Evolutionary conservation across 176 grass and related monocot species (phyloP).

Genomic region (Lolium multiflorum): DNA sequence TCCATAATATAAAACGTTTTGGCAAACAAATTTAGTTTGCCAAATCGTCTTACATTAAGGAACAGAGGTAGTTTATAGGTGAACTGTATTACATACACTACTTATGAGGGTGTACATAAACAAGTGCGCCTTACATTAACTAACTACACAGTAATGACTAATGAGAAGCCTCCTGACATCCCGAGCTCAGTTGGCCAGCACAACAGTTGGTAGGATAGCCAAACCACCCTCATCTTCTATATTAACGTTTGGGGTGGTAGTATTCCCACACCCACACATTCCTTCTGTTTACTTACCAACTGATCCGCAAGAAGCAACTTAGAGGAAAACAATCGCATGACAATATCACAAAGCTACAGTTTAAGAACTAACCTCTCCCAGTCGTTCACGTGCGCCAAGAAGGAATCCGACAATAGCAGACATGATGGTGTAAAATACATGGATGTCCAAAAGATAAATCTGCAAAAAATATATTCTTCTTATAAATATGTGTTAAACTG

Average conservation of each 20-base stretch:
- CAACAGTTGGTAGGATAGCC: background rate
- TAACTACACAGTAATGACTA: slow-evolving; percentile 20
- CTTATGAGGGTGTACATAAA: background rate
- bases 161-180: slow-evolving; percentile 4
- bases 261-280: background rate
- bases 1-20: no score
- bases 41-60: no score
- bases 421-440: slow-evolving; percentile 88
- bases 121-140: background rate
- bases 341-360: slow-evolving; percentile 17
- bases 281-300: background rate
- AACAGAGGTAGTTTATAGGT: background rate
- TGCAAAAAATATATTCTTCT: slow-evolving; percentile 42
- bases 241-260: background rate
- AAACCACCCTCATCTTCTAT: background rate
- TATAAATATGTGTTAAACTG: slow-evolving; percentile 15
- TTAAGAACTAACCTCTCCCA: slow-evolving; percentile 78
- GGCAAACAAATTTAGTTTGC: no score
- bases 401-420: slow-evolving; percentile 93
- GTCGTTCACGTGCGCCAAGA: slow-evolving; percentile 79
- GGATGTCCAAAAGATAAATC: slow-evolving; percentile 96
- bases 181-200: background rate
- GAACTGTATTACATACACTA: background rate
- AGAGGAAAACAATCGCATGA: background rate
- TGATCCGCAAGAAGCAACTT: background rate